Evolutionary conservation across 305 asterid species (phyloP).

Genomic region (Rubia peregrina): DNA sequence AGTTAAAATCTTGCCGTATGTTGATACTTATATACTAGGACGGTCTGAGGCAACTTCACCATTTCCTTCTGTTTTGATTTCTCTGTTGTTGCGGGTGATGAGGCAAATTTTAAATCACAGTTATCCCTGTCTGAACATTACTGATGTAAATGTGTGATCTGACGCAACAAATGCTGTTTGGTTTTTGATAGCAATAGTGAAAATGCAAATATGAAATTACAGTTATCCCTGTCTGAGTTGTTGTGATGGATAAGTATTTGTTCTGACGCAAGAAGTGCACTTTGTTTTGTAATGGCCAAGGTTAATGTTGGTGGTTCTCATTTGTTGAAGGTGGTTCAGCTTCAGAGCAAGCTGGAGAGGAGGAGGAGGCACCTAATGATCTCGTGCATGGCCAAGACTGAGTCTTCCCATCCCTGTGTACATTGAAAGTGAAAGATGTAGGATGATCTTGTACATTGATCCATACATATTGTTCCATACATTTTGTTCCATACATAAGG

Average conservation of each 20-base stretch:
- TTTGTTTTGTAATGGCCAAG: neutral
- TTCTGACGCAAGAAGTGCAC: slow-evolving; percentile 33
- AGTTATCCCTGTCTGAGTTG: slow-evolving; percentile 38
- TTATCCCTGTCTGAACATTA: slow-evolving; percentile 35
- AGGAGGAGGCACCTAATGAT: too few species aligned
- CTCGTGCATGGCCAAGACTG: too few species aligned
- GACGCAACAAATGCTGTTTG: slow-evolving; percentile 21
- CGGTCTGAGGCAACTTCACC: slow-evolving; percentile 48
- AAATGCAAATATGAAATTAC: slow-evolving; percentile 20
- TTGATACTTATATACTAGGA: slow-evolving; percentile 48
- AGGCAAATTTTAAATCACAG: slow-evolving; percentile 23
- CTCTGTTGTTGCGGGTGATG: slow-evolving; percentile 21
- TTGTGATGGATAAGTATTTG: slow-evolving; percentile 28
- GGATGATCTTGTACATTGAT: too few species aligned
- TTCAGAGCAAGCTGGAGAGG: too few species aligned
- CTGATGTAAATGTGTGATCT: slow-evolving; percentile 43
- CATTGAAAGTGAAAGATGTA: too few species aligned
- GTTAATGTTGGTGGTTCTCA: neutral
- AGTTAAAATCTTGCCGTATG: slow-evolving; percentile 9
- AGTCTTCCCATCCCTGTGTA: too few species aligned
- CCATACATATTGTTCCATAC: too few species aligned
- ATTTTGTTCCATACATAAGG: too few species aligned
- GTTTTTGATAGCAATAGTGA: slow-evolving; percentile 13
- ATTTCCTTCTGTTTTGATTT: neutral
- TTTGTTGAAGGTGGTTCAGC: too few species aligned